Conservation (phyloP, 441 rosid genomes). For the Gossypium aridum region DNA sequence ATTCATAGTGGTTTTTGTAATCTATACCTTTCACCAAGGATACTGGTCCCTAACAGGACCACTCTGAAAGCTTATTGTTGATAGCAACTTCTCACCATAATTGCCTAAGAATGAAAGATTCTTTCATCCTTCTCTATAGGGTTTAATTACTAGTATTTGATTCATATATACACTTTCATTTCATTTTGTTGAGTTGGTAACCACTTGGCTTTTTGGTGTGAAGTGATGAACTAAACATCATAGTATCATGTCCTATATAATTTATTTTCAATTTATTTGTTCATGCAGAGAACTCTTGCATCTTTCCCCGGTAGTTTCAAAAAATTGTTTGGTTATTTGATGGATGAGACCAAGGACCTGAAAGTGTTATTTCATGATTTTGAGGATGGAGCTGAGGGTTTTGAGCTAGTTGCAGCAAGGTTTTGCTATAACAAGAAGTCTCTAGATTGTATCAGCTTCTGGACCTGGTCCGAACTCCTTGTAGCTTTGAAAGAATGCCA, state of each 20-base stretch:
- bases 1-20: constrained; percentile 1
- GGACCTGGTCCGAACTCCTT: constrained; percentile 57
- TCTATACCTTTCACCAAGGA: constrained; percentile 2
- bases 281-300: constrained; percentile 29
- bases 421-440: constrained; percentile 38
- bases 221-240: background rate
- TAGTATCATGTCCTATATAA: background rate
- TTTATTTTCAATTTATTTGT: background rate
- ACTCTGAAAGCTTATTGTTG: constrained; percentile 12
- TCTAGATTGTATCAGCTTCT: constrained; percentile 28
- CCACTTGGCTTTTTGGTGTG: background rate
- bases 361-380: constrained; percentile 44
- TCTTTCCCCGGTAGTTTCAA: constrained; percentile 34
- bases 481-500: constrained; percentile 41
- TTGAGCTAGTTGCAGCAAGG: constrained; percentile 45
- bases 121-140: background rate
- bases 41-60: constrained; percentile 9
- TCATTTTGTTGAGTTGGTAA: constrained; percentile 12
- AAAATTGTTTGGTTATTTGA: constrained; percentile 24
- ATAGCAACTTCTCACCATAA: constrained; percentile 13
- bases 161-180: constrained; percentile 2
- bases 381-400: constrained; percentile 51
- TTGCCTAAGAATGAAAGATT: constrained; percentile 2
- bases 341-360: constrained; percentile 14
- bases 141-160: background rate